Percentiles rank a stretch among this genome's conserved stretches.
Evolutionary conservation across 441 rosid genomes (phyloP).

Genomic region (Biscutella auriculata): DNA sequence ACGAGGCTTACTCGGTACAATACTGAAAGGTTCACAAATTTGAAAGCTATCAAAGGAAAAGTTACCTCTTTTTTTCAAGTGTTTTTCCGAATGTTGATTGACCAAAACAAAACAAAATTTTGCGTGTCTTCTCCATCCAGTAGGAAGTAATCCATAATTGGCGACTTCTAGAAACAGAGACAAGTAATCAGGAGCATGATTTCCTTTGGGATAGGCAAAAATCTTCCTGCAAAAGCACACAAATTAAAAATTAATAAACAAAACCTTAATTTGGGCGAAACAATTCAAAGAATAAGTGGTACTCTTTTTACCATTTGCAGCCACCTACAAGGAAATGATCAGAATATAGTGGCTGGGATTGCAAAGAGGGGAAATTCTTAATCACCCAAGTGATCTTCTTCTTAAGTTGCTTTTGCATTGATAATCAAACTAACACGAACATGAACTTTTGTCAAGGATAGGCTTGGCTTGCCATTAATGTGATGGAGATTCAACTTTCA

Average conservation of each 20-base stretch:
- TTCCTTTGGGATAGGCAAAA: background rate
- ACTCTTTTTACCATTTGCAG: background rate
- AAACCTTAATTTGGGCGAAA: background rate
- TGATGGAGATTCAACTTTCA: background rate
- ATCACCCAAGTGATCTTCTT: slow-evolving; percentile 5
- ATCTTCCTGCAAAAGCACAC: background rate
- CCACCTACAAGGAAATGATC: background rate
- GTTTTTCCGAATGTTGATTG: background rate
- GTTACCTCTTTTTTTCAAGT: background rate
- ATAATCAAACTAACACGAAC: background rate
- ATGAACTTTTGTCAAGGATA: background rate
- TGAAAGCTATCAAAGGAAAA: background rate
- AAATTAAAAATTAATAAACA: background rate
- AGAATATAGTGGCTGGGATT: background rate
- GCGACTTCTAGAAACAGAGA: background rate
- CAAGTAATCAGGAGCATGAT: background rate
- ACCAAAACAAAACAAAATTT: background rate
- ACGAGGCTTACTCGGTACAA: no score
- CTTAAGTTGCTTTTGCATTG: background rate
- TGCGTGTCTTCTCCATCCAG: background rate
- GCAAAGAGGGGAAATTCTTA: background rate
- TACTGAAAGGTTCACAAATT: no score
- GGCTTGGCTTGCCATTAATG: background rate
- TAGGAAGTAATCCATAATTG: background rate
- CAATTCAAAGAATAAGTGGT: background rate